These are phyloP conservation scores for Luvunga scandens DNA, from an alignment of 345 rosid species.

Conservation along the genomic window DNA sequence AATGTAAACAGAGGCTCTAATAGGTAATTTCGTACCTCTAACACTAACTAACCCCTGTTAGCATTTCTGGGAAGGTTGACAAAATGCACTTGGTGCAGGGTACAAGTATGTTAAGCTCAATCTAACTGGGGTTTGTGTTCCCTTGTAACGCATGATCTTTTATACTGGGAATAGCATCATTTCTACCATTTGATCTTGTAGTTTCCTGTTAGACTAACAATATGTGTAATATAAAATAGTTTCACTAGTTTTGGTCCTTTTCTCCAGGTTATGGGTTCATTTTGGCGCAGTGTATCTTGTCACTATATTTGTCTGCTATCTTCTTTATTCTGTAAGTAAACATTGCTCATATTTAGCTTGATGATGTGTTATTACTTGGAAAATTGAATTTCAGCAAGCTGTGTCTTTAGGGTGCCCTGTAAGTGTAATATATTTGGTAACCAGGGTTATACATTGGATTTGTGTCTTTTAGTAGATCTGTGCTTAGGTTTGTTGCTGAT, in stretches of 20 bases:
- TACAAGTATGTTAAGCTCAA: not conserved
- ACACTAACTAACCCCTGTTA: not conserved
- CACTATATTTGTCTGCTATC: conserved; percentile 67
- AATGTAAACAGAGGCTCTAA: conserved; percentile 65
- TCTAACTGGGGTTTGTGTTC: not conserved
- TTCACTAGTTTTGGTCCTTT: conserved; percentile 24
- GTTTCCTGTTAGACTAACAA: not conserved
- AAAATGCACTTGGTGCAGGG: not conserved
- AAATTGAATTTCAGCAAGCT: not conserved
- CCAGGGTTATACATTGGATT: not conserved
- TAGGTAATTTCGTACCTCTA: conserved; percentile 37
- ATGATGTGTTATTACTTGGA: not conserved
- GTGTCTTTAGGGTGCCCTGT: not conserved
- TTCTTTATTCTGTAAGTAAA: conserved; percentile 72
- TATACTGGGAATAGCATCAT: not conserved
- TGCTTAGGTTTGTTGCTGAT: not conserved
- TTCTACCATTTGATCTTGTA: not conserved
- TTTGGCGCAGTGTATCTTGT: conserved; percentile 72
- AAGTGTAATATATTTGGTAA: conserved; percentile 3
- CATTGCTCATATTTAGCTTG: conserved; percentile 1
- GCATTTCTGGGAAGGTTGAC: conserved; percentile 1
- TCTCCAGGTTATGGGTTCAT: conserved; percentile 92
- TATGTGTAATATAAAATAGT: not conserved
- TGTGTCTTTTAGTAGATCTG: not conserved
- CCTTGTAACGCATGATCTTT: not conserved